These are phyloP conservation scores for Smittium mucronatum DNA, from an alignment of 371 early-diverging fungal genomes.

Conservation along the genomic window DNA sequence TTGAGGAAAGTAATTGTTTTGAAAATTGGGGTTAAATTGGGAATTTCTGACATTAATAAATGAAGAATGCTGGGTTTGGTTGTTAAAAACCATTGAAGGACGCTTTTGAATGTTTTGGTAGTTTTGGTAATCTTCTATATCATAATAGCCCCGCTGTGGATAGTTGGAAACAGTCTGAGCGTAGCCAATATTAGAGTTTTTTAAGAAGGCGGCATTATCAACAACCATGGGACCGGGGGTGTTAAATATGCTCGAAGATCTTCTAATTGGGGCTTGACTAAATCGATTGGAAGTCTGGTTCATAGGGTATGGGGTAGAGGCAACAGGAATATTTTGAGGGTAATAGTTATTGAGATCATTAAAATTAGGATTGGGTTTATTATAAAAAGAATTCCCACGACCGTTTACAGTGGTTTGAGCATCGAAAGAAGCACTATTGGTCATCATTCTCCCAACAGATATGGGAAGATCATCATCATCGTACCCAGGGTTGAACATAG, in stretches of 20 bases:
- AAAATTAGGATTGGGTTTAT: not conserved
- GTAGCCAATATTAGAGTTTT: not conserved
- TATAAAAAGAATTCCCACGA: not conserved
- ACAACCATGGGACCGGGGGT: not conserved
- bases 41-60: not conserved
- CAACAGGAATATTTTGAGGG: not conserved
- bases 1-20: not conserved
- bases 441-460: slow-evolving; percentile 12
- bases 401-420: not conserved
- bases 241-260: not conserved
- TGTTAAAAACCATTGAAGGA: not conserved
- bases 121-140: not conserved
- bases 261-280: not conserved
- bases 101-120: not conserved
- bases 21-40: not conserved
- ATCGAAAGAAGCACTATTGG: not conserved
- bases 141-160: not conserved
- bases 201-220: not conserved
- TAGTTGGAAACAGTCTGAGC: not conserved
- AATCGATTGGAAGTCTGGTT: not conserved
- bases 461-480: slow-evolving; percentile 28
- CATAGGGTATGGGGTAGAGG: not conserved
- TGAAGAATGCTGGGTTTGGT: not conserved
- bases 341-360: not conserved
- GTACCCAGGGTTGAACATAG: not conserved